phyloP scores from a whole-genome alignment of 2,329 filamentous ascomycete species.

The Penicillium sp. region DNA sequence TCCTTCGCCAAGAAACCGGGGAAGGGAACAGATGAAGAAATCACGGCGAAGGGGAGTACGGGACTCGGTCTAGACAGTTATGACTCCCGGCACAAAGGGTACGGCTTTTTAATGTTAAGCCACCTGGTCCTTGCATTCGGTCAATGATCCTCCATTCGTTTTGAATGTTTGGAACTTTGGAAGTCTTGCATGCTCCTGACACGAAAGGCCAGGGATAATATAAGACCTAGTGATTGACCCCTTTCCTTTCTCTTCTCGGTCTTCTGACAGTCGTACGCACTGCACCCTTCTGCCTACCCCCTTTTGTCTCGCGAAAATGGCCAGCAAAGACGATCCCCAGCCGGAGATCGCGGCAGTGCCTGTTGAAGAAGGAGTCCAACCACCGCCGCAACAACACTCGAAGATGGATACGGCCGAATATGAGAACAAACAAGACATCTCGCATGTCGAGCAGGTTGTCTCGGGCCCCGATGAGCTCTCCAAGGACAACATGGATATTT shows the following conservation, averaged over 20 bases:
- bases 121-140: neutral
- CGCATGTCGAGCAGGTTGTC: conserved; percentile 50
- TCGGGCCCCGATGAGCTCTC: conserved; percentile 46
- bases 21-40: neutral
- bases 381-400: neutral
- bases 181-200: neutral
- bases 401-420: conserved; percentile 14
- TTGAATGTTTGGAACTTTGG: neutral
- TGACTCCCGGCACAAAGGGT: neutral
- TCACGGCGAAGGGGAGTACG: neutral
- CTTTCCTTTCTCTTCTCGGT: neutral
- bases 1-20: conserved; percentile 9
- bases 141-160: neutral
- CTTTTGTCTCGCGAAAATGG: conserved; percentile 6
- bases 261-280: neutral
- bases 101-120: neutral
- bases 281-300: no score
- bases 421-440: conserved; percentile 32
- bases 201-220: neutral
- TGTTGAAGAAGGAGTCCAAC: neutral
- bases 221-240: neutral
- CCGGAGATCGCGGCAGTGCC: conserved; percentile 13
- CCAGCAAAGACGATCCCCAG: conserved; percentile 5
- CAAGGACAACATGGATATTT: conserved; percentile 55
- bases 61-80: neutral